phyloP scores from a whole-genome alignment of 306 rosid species.

The Malus sieversii region DNA sequence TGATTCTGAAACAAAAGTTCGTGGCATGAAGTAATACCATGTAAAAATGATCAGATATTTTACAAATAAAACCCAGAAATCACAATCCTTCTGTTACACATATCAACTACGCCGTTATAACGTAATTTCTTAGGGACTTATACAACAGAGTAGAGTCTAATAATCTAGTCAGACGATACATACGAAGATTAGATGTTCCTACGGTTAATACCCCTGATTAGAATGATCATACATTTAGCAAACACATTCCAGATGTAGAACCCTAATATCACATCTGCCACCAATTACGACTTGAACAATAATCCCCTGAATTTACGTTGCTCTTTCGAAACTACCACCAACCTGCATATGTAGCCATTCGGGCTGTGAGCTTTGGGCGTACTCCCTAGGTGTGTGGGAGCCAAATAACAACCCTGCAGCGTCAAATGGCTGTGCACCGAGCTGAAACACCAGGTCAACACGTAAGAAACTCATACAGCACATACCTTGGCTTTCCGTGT shows the following conservation, averaged over 20 bases:
- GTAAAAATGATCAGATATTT: neutral
- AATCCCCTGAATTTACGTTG: conserved; percentile 30
- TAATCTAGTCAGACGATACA: conserved; percentile 16
- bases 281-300: conserved; percentile 19
- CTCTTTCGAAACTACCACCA: conserved; percentile 61
- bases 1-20: neutral
- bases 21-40: neutral
- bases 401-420: conserved; percentile 67
- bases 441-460: conserved; percentile 37
- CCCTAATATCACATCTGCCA: neutral
- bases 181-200: conserved; percentile 20
- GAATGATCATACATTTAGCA: conserved; percentile 20
- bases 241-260: conserved; percentile 22
- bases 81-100: neutral
- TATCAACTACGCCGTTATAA: neutral
- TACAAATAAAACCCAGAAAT: neutral
- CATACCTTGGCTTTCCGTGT: neutral
- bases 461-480: conserved; percentile 11
- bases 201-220: conserved; percentile 18
- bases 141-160: neutral
- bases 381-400: conserved; percentile 55
- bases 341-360: conserved; percentile 94
- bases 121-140: neutral
- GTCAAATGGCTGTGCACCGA: conserved; percentile 54
- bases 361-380: conserved; percentile 51